A percentile compares a stretch with the other conserved stretches of the same genome.
phyloP scores from a whole-genome alignment of 768 basidiomycete genomes.

The Amanita polypyramis region DNA sequence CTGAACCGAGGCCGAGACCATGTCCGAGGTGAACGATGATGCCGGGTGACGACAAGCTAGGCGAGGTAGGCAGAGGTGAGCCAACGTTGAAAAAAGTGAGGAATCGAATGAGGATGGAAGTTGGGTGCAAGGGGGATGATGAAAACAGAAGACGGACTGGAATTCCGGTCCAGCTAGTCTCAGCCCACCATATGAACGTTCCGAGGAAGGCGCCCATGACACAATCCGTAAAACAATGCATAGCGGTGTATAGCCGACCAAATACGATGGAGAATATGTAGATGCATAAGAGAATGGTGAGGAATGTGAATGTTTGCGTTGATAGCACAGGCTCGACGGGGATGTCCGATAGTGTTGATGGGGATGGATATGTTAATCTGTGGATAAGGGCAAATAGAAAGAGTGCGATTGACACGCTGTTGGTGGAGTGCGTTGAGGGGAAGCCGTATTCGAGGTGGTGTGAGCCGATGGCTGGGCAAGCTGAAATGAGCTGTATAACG shows the following conservation, averaged over 20 bases:
- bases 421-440: slow-evolving; percentile 92
- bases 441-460: slow-evolving; percentile 93
- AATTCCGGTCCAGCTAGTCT: slow-evolving; percentile 33
- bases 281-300: slow-evolving; percentile 33
- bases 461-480: slow-evolving; percentile 49
- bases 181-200: slow-evolving; percentile 53
- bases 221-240: slow-evolving; percentile 83
- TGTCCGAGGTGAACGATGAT: slow-evolving; percentile 24
- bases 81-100: slow-evolving; percentile 17
- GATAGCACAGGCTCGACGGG: slow-evolving; percentile 31
- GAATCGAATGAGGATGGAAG: slow-evolving; percentile 19
- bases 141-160: slow-evolving; percentile 21
- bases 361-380: slow-evolving; percentile 30
- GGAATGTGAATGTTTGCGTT: slow-evolving; percentile 27
- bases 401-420: slow-evolving; percentile 81
- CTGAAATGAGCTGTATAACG: not conserved
- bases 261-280: slow-evolving; percentile 70
- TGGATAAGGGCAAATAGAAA: slow-evolving; percentile 58
- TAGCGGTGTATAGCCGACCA: slow-evolving; percentile 75
- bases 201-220: slow-evolving; percentile 55
- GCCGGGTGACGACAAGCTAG: not conserved
- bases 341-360: slow-evolving; percentile 6
- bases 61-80: not conserved
- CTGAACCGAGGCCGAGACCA: slow-evolving; percentile 26
- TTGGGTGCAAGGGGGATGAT: slow-evolving; percentile 17